phyloP scores from a whole-genome alignment of 768 basidiomycete genomes.

The Pleurotus tuber-regium region DNA sequence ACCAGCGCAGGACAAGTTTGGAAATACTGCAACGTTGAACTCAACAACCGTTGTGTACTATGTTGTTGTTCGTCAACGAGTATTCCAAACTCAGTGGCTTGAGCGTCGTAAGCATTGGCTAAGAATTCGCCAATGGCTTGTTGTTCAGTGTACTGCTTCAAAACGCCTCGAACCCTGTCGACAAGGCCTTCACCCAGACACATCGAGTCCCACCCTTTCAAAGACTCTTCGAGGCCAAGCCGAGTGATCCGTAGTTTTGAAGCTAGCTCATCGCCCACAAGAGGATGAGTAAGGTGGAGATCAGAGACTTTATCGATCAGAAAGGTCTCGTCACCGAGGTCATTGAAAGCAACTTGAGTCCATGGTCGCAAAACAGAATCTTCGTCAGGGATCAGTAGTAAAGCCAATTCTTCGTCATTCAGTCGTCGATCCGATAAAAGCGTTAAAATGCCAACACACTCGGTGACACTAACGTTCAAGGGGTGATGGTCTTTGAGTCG shows the following conservation, averaged over 20 bases:
- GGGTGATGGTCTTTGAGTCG: slow-evolving; percentile 13
- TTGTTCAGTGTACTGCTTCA: slow-evolving; percentile 38
- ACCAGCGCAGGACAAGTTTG: slow-evolving; percentile 36
- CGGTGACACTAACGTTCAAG: slow-evolving; percentile 16
- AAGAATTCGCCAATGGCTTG: slow-evolving; percentile 49
- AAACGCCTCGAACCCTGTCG: slow-evolving; percentile 38
- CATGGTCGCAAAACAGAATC: slow-evolving; percentile 24
- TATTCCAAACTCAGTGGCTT: slow-evolving; percentile 40
- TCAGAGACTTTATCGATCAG: slow-evolving; percentile 20
- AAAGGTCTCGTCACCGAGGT: slow-evolving; percentile 31
- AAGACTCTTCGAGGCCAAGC: slow-evolving; percentile 25
- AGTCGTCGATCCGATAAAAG: slow-evolving; percentile 21
- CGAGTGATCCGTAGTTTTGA: slow-evolving; percentile 27
- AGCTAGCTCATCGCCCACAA: slow-evolving; percentile 29
- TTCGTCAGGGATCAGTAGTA: slow-evolving; percentile 34
- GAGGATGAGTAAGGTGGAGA: slow-evolving; percentile 27
- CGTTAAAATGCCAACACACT: slow-evolving; percentile 28
- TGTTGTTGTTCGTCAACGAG: slow-evolving; percentile 31
- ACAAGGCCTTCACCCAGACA: slow-evolving; percentile 42
- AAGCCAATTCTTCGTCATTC: slow-evolving; percentile 19
- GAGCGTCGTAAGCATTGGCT: slow-evolving; percentile 52
- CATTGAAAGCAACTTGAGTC: slow-evolving; percentile 34
- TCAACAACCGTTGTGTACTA: slow-evolving; percentile 23
- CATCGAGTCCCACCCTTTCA: not conserved
- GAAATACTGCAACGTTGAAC: slow-evolving; percentile 31